Conservation (phyloP, 2,329 filamentous ascomycete genomes). For the Neonectria faginata region DNA sequence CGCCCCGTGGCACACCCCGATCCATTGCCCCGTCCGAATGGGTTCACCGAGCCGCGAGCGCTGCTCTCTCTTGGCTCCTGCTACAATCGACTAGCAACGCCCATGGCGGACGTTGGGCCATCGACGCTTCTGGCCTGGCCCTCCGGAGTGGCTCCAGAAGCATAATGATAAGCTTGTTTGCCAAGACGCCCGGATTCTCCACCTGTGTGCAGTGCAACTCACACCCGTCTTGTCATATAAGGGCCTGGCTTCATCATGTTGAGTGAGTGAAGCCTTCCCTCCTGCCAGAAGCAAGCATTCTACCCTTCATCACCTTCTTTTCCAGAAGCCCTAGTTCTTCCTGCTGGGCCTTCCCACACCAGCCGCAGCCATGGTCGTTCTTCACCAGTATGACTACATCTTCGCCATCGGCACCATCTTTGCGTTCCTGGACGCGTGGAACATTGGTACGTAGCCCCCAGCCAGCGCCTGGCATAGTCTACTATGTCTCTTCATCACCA, state of each 20-base stretch:
- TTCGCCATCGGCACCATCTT: constrained; percentile 74
- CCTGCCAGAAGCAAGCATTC: constrained; percentile 13
- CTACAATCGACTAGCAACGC: constrained; percentile 7
- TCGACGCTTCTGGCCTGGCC: not conserved
- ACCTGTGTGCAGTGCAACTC: constrained; percentile 6
- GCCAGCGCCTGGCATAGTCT: too few relatives aligned
- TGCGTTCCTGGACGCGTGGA: constrained; percentile 73
- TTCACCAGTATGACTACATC: constrained; percentile 70
- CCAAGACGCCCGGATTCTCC: constrained; percentile 34
- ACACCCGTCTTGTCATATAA: constrained; percentile 37
- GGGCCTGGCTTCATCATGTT: constrained; percentile 22
- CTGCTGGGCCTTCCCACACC: constrained; percentile 2
- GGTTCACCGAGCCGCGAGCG: constrained; percentile 30
- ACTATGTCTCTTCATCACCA: too few relatives aligned
- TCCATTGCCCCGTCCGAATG: constrained; percentile 29
- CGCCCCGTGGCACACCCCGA: not conserved
- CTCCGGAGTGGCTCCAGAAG: constrained; percentile 34
- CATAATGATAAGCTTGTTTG: constrained; percentile 46
- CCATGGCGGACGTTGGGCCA: not conserved
- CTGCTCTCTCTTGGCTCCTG: constrained; percentile 6
- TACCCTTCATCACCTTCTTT: constrained; percentile 25
- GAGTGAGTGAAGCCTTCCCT: not conserved
- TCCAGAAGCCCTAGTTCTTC: constrained; percentile 27
- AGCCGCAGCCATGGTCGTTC: constrained; percentile 36
- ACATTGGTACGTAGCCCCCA: constrained; percentile 61